phyloP scores from a whole-genome alignment of 345 rosid genomes.

The Brassica incana region DNA sequence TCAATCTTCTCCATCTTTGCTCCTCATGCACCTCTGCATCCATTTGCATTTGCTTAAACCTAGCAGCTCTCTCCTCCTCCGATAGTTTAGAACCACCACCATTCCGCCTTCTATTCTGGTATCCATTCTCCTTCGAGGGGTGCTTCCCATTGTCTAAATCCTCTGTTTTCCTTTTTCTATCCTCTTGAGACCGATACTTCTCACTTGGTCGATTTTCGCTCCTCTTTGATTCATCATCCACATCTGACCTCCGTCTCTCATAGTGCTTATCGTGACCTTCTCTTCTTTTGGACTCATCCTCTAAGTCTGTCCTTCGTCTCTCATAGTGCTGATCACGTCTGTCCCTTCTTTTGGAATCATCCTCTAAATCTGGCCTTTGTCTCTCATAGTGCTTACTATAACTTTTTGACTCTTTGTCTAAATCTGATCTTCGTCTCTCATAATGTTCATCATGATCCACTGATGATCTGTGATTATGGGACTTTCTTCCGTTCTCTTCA shows the following conservation, averaged over 20 bases:
- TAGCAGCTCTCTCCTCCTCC: constrained; percentile 85
- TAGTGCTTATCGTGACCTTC: constrained; percentile 29
- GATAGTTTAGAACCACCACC: constrained; percentile 57
- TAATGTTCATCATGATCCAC: constrained; percentile 31
- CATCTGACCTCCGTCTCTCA: constrained; percentile 33
- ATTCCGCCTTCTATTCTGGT: constrained; percentile 41
- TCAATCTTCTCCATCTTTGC: constrained; percentile 87
- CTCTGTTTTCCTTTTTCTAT: constrained; percentile 40
- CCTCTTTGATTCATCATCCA: constrained; percentile 49
- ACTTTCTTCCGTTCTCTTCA: constrained; percentile 41
- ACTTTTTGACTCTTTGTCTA: constrained; percentile 36
- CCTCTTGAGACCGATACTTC: constrained; percentile 39
- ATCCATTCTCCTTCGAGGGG: constrained; percentile 40
- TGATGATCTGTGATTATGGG: constrained; percentile 26
- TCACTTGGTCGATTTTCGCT: constrained; percentile 29
- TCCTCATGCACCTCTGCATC: constrained; percentile 92
- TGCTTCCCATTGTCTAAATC: constrained; percentile 39
- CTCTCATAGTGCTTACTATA: constrained; percentile 28
- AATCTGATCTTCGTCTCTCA: constrained; percentile 22
- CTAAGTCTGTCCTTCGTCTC: constrained; percentile 7
- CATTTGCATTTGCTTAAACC: constrained; percentile 70
- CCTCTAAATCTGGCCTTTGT: background rate
- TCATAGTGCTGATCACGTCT: constrained; percentile 31
- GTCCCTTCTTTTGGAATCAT: constrained; percentile 20
- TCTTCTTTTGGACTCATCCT: constrained; percentile 19